phyloP scores from a whole-genome alignment of 2,329 filamentous ascomycete genomes.

The Xylariaceae sp. region DNA sequence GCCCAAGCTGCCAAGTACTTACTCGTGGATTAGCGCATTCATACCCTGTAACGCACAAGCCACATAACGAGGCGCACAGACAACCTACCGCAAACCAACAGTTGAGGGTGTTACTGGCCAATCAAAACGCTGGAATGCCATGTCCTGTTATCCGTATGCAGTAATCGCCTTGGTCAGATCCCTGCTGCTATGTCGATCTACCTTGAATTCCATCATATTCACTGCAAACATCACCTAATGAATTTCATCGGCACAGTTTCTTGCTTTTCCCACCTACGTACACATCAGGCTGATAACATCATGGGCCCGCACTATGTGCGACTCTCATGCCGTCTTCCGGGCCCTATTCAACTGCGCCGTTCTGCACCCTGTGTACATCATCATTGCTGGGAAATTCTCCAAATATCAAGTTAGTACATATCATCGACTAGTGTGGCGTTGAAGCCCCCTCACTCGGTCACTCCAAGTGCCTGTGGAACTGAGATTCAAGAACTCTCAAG shows the following conservation, averaged over 20 bases:
- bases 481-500: not conserved
- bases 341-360: not conserved
- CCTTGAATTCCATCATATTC: not conserved
- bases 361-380: not conserved
- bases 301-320: not conserved
- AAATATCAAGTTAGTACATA: not conserved
- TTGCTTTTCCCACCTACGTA: slow-evolving; percentile 11
- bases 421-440: not conserved
- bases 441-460: not conserved
- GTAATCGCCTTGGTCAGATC: slow-evolving; percentile 19
- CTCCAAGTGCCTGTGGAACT: not conserved
- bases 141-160: slow-evolving; percentile 19
- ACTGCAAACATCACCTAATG: not conserved
- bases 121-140: slow-evolving; percentile 8
- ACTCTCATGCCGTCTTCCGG: not conserved
- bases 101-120: slow-evolving; percentile 8
- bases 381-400: not conserved
- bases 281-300: slow-evolving; percentile 4
- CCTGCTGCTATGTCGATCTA: slow-evolving; percentile 1
- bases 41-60: not conserved
- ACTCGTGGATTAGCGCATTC: not conserved
- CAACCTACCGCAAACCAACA: not conserved
- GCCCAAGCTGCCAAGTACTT: not conserved
- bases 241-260: not conserved
- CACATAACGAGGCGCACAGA: not conserved